Conservation (phyloP, 306 rosid species). For the Dryas alaskensis region DNA sequence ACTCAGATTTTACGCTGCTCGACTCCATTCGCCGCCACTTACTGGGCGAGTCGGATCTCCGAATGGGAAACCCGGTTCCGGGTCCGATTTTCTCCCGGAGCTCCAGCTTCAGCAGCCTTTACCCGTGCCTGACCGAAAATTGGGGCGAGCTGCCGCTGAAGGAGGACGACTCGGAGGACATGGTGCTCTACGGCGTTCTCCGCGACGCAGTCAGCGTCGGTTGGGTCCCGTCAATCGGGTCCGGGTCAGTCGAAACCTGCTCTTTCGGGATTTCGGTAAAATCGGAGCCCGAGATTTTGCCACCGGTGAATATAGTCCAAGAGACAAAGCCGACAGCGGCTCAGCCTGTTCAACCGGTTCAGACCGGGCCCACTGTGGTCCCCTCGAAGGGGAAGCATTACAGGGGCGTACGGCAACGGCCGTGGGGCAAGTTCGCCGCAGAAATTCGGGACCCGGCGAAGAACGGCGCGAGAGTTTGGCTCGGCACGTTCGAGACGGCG, state of each 20-base stretch:
- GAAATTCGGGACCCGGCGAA: slow-evolving; percentile 95
- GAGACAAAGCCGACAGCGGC: slow-evolving; percentile 4
- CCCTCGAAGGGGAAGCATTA: slow-evolving; percentile 74
- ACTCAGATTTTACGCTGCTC: slow-evolving; percentile 41
- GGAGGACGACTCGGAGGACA: slow-evolving; percentile 77
- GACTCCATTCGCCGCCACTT: slow-evolving; percentile 70
- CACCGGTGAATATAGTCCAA: background rate
- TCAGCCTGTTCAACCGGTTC: background rate
- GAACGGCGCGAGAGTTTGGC: slow-evolving; percentile 94
- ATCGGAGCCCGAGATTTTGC: background rate
- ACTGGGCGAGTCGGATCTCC: slow-evolving; percentile 50
- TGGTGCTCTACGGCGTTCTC: slow-evolving; percentile 70
- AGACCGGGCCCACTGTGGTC: slow-evolving; percentile 33
- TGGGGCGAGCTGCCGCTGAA: slow-evolving; percentile 87
- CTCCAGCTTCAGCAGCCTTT: slow-evolving; percentile 58
- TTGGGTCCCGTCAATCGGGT: slow-evolving; percentile 68
- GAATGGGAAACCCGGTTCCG: slow-evolving; percentile 31
- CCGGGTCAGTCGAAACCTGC: slow-evolving; percentile 22
- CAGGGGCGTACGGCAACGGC: slow-evolving; percentile 86
- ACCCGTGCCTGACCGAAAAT: slow-evolving; percentile 60
- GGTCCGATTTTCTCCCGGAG: slow-evolving; percentile 43
- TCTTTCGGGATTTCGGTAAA: slow-evolving; percentile 28
- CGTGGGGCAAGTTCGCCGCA: slow-evolving; percentile 98
- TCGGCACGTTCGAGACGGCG: slow-evolving; percentile 87
- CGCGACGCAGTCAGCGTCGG: slow-evolving; percentile 67